phyloP scores from a whole-genome alignment of 805 yeast genomes.

The Barnettozyma pratensis region DNA sequence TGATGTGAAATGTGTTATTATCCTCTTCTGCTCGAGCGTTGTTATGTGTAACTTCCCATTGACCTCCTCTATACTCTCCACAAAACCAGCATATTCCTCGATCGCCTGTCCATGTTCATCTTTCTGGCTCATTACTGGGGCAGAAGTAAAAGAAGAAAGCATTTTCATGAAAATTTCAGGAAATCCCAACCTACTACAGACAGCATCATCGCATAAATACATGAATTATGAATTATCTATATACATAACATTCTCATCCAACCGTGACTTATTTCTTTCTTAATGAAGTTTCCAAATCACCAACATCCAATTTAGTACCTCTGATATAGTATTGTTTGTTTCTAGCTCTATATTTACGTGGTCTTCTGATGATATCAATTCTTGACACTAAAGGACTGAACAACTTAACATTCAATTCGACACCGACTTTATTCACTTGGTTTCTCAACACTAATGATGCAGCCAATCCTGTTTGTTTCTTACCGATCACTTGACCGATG shows the following conservation, averaged over 20 bases:
- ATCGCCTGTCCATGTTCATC: conserved; percentile 4
- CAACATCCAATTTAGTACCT: conserved; percentile 69
- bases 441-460: conserved; percentile 79
- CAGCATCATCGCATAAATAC: not conserved
- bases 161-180: not conserved
- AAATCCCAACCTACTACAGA: too few relatives aligned
- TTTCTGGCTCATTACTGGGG: not conserved
- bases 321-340: conserved; percentile 89
- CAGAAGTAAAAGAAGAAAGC: not conserved
- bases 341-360: conserved; percentile 67
- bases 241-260: conserved; percentile 1
- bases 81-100: conserved; percentile 7
- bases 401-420: conserved; percentile 75
- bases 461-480: conserved; percentile 67
- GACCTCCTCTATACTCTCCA: not conserved
- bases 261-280: conserved; percentile 17
- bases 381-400: conserved; percentile 74
- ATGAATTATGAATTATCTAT: conserved; percentile 3
- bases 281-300: conserved; percentile 51
- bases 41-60: conserved; percentile 4
- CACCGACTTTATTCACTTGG: conserved; percentile 76
- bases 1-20: conserved; percentile 6
- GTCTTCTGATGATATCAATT: conserved; percentile 74
- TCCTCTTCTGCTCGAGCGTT: conserved; percentile 8
- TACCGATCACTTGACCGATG: conserved; percentile 73